Percentiles rank a stretch among this genome's conserved stretches.
phyloP scores from a whole-genome alignment of 2,329 filamentous ascomycete species.

The Aspergillus cejpii region DNA sequence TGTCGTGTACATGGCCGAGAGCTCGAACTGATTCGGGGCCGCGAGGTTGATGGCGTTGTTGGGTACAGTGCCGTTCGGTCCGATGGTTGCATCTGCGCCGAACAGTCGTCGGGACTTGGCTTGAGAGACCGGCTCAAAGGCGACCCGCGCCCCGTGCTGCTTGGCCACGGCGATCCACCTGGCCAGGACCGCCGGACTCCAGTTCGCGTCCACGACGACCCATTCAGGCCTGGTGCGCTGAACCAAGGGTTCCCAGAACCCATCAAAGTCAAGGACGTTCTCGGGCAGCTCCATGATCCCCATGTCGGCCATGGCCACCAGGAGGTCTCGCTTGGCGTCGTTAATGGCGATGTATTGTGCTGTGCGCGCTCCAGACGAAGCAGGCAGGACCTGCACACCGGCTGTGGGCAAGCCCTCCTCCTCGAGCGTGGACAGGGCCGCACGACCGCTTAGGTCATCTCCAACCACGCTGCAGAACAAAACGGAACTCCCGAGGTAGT shows the following conservation, averaged over 20 bases:
- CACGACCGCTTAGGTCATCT: conserved; percentile 69
- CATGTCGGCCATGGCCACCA: conserved; percentile 97
- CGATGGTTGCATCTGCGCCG: conserved; percentile 25
- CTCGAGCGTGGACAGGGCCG: conserved; percentile 60
- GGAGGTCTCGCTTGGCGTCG: conserved; percentile 70
- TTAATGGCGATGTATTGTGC: conserved; percentile 92
- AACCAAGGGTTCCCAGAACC: conserved; percentile 58
- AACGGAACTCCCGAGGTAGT: conserved; percentile 60
- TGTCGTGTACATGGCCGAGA: conserved; percentile 67
- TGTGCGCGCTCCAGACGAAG: conserved; percentile 56
- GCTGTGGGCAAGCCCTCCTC: conserved; percentile 55
- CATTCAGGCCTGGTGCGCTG: conserved; percentile 58
- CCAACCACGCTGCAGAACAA: conserved; percentile 74
- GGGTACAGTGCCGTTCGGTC: conserved; percentile 49
- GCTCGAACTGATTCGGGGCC: conserved; percentile 77
- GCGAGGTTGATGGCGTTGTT: conserved; percentile 61
- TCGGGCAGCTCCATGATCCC: conserved; percentile 58
- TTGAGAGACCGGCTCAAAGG: conserved; percentile 83
- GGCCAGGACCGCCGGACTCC: conserved; percentile 60
- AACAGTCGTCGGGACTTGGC: conserved; percentile 71
- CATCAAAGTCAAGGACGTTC: conserved; percentile 36
- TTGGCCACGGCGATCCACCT: conserved; percentile 61
- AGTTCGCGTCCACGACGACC: conserved; percentile 83
- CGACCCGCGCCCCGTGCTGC: conserved; percentile 52
- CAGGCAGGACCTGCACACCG: conserved; percentile 54